Base-by-base conservation (phyloP, 164 flowering plant species). In the Hamamelis virginiana region DNA sequence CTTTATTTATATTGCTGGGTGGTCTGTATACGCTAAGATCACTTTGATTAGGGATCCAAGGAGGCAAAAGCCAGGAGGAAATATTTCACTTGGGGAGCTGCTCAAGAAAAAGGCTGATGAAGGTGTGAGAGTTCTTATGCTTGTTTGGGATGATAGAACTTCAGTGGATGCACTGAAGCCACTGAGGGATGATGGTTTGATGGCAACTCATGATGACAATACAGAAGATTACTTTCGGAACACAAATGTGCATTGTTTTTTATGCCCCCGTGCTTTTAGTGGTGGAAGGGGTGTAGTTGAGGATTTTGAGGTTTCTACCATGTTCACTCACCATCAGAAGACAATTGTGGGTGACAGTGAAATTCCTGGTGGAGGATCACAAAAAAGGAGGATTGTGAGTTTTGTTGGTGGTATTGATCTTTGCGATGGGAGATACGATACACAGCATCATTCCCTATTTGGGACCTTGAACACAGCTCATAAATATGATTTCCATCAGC, bases 391-490 rank as follows among this genome's bases (percentile, higher is more conserved):
- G 64, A 79, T 90, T 27, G 79, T 86, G 23, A 78, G 89, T 67
- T 90, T 90, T 52, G 48, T 90, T 19, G 95, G 95, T 0, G 95
- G 95, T 8, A 86, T 86, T 61, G 95, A 90, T 82, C 95, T 90
- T 41, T 86, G 90, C 55, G 89, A 84, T 69, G 95, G 95, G 12
- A 77, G 95, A 53, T 90, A 86, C 38, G 95, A 90, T 62, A 76
- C 83, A 5, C 83, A 61, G 13, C 73, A 74, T 1, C 92, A 90
- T 69, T 79, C 88, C n/a, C 65, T 90, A 26, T 90, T 90, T 67
- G 62, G 75, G 65, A 90, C 90, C 0, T 74, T 90, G 66, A 68
- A 74, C 65, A 67, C 85, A 10, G 70, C 60, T 25, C 90, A 87
- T 62, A 66, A 64, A 2, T 62, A 86, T 3, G 95, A 90, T 73